Base-by-base conservation (phyloP, 805 yeast species). In the Phaffomyces opuntiae region DNA sequence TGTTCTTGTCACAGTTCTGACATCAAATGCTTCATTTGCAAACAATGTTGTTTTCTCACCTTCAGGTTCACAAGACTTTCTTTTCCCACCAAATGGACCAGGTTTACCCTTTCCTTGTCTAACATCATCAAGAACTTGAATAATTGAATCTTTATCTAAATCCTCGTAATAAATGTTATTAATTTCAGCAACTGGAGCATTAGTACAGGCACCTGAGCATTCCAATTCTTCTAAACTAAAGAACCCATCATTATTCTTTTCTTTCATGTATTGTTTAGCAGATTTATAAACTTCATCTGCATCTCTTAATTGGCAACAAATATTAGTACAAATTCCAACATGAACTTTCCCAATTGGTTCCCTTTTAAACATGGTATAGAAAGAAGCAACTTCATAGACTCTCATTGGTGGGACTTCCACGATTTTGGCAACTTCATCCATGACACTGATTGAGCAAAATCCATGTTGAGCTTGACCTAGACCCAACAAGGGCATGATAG, bases 391-490 rank as follows among this genome's bases (percentile, higher is more conserved):
- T 65, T 87, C 95, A 65, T 87, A 87, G 29, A 87, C 96, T 68
- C 96, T 78, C 96, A 87, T 87, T 49, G 95, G 95, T 29, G 96
- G 96, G 81, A 87, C 83, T 58, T 85, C 91, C 57, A 86, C 73
- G 60, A 83, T 58, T 65, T 82, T 79, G 44, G 95, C 96, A 42
- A 87, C 95, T 62, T 87, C 83, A 70, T 87, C 86, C 96, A 87
- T 87, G 52, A 86, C 93, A 32, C 87, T 74, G 55, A 87, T 83
- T 36, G 95, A 85, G 38, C 93, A 83, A 72, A 82, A 87, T 0
- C 96, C 96, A 46, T 73, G 73, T 66, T 87, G 95, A 59, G 95
- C 83, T 69, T 87, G 96, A 36, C 93, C 96, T 52, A 87, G 71
- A 61, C 86, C 95, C 51, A 87, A 74, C 49, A 87, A 73, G 9